Evolutionary conservation across 2,329 filamentous ascomycete species (phyloP).

Genomic region (Didymella exigua): DNA sequence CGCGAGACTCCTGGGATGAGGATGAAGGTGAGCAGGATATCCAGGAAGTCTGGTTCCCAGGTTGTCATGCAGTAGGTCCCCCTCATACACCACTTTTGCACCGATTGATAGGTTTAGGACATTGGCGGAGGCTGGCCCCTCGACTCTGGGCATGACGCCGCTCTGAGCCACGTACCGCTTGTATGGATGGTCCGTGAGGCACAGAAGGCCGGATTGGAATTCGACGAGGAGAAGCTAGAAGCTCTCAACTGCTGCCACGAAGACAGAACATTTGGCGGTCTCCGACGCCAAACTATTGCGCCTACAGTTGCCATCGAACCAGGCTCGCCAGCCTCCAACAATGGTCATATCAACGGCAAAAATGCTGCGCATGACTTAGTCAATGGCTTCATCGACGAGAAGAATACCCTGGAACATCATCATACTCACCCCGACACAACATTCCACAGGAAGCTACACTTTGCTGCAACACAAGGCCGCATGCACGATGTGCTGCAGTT

Average conservation of each 20-base stretch:
- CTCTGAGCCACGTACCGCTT: constrained; percentile 70
- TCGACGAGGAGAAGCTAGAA: constrained; percentile 71
- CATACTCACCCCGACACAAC: constrained; percentile 27
- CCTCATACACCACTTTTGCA: not conserved
- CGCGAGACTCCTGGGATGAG: constrained; percentile 32
- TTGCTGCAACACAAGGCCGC: constrained; percentile 58
- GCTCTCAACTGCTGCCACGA: constrained; percentile 66
- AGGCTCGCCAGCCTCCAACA: constrained; percentile 25
- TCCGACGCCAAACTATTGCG: constrained; percentile 18
- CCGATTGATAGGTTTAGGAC: constrained; percentile 51
- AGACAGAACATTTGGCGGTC: constrained; percentile 1
- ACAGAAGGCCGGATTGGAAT: constrained; percentile 68
- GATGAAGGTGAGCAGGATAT: constrained; percentile 69
- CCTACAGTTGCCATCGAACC: constrained; percentile 44
- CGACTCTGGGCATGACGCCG: constrained; percentile 58
- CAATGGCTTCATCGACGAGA: constrained; percentile 20
- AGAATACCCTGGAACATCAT: constrained; percentile 24
- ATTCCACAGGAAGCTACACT: constrained; percentile 66
- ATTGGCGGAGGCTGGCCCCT: constrained; percentile 77
- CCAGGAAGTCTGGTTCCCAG: constrained; percentile 80
- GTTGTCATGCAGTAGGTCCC: constrained; percentile 66
- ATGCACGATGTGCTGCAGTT: constrained; percentile 76
- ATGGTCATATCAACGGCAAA: not conserved
- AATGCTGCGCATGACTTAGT: not conserved
- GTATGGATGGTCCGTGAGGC: constrained; percentile 74